Evolutionary conservation across 2,329 filamentous ascomycete species (phyloP).

Genomic region (Macrophomina phaseolina): DNA sequence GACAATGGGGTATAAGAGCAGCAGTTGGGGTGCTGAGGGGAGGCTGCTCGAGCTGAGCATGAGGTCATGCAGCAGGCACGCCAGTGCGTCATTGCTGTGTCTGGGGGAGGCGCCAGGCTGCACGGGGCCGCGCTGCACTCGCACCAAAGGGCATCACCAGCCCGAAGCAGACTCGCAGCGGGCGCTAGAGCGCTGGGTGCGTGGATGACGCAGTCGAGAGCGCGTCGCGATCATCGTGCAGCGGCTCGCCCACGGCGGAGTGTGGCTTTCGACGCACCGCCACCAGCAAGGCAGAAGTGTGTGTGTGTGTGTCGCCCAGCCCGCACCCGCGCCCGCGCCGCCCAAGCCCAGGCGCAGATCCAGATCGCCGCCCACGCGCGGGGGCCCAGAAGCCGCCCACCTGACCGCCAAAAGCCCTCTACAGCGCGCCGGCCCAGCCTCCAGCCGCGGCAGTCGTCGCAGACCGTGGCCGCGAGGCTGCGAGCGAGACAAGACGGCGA

Average conservation of each 20-base stretch:
- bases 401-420: not conserved
- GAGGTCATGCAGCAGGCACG: conserved; percentile 27
- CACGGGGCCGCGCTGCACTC: not conserved
- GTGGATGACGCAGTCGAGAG: conserved; percentile 23
- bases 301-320: conserved; percentile 1
- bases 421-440: not conserved
- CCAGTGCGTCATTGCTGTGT: conserved; percentile 9
- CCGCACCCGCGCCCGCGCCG: not conserved
- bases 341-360: not conserved
- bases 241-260: not conserved
- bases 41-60: not conserved
- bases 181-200: conserved; percentile 1
- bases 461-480: not conserved
- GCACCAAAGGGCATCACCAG: not conserved
- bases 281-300: not conserved
- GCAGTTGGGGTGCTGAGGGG: not conserved
- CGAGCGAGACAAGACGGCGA: not conserved
- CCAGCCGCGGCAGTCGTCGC: not conserved
- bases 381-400: conserved; percentile 11
- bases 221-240: not conserved
- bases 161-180: not conserved
- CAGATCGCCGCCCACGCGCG: conserved; percentile 8
- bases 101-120: conserved; percentile 2
- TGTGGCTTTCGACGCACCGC: conserved; percentile 23
- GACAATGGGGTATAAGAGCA: not conserved